These are phyloP conservation scores for Globisporangium abappressorium DNA, from an alignment of 352 stramenopile species.

Conservation along the genomic window DNA sequence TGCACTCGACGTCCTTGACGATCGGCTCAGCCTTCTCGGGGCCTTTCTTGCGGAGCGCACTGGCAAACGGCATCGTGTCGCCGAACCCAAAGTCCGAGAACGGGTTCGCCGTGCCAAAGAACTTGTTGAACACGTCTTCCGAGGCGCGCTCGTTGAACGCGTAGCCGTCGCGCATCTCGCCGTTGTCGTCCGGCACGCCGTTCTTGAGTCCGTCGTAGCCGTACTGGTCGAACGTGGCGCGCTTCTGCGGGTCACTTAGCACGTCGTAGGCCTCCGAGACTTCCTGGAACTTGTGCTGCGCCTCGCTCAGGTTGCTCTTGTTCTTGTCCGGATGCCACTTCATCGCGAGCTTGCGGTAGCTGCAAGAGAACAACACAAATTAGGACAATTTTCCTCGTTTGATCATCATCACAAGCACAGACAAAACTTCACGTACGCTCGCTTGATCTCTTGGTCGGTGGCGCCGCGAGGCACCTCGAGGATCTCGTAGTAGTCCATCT, in stretches of 20 bases:
- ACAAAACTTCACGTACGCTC: slow-evolving; percentile 50
- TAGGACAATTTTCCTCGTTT: not conserved
- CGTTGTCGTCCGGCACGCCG: slow-evolving; percentile 78
- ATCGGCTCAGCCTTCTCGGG: slow-evolving; percentile 78
- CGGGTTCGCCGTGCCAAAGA: slow-evolving; percentile 91
- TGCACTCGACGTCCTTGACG: slow-evolving; percentile 63
- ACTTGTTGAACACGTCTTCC: slow-evolving; percentile 90
- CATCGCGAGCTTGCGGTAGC: slow-evolving; percentile 92
- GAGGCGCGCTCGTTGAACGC: slow-evolving; percentile 89
- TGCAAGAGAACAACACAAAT: slow-evolving; percentile 13
- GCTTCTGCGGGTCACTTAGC: slow-evolving; percentile 89
- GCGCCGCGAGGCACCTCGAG: slow-evolving; percentile 80
- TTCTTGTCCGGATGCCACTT: slow-evolving; percentile 97
- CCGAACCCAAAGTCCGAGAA: slow-evolving; percentile 91
- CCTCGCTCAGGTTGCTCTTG: slow-evolving; percentile 77
- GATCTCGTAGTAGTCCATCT: slow-evolving; percentile 92
- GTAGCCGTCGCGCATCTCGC: slow-evolving; percentile 79
- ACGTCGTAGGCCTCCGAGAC: slow-evolving; percentile 95
- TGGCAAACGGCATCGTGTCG: slow-evolving; percentile 82
- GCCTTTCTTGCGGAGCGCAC: slow-evolving; percentile 68
- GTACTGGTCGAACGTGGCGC: slow-evolving; percentile 92
- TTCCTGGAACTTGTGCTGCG: slow-evolving; percentile 93
- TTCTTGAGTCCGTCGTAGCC: slow-evolving; percentile 93
- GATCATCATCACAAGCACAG: not conserved
- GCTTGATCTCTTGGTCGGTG: slow-evolving; percentile 91